Evolutionary conservation across 2,329 filamentous ascomycete species (phyloP), one percentile per base, ranked within the genome.

Genomic region (Talaromyces sp.): DNA sequence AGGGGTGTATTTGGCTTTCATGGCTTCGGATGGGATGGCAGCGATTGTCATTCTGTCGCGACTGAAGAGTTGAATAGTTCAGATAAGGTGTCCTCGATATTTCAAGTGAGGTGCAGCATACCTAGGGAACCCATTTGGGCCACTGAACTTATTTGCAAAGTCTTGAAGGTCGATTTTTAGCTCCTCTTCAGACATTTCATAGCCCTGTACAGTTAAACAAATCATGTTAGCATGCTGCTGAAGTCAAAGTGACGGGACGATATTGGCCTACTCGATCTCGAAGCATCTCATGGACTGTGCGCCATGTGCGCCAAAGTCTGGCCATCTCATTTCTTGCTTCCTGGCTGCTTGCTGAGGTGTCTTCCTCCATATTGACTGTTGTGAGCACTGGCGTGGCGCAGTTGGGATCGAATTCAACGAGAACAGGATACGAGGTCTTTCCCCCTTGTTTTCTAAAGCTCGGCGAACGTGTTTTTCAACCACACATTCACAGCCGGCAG

Each of bases 251-350:
- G 16, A 56, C 5, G 14, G 11, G 52, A 19, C 39, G n/a, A 19
- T 37, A 5, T 37, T 24, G 19, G 14, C 54, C 59, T 56, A 97
- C 93, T 77, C 94, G 83, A 78, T 98, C 95, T 67, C 86, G 84
- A 72, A 95, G 90, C 94, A 99, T 96, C 84, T 99, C 92, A 79
- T 96, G 92, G 58, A 93, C 88, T 9, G 95, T 99, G 79, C 88
- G 88, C 87, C 92, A 96, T 72, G 93, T 92, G 78, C 94, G 91
- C 94, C 95, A 99, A 71, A 97, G 87, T 75, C 91, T 88, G 69
- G 87, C 84, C 73, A 78, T 77, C 70, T 79, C 77, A 69, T 74
- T 75, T 66, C 77, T 74, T 63, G 76, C 76, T 41, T 80, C 78
- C 37, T 71, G 72, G 64, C 76, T 76, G 65, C 73, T 70, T 62